Evolutionary conservation across 768 basidiomycete species (phyloP).

Genomic region (Punctularia strigosozonata): DNA sequence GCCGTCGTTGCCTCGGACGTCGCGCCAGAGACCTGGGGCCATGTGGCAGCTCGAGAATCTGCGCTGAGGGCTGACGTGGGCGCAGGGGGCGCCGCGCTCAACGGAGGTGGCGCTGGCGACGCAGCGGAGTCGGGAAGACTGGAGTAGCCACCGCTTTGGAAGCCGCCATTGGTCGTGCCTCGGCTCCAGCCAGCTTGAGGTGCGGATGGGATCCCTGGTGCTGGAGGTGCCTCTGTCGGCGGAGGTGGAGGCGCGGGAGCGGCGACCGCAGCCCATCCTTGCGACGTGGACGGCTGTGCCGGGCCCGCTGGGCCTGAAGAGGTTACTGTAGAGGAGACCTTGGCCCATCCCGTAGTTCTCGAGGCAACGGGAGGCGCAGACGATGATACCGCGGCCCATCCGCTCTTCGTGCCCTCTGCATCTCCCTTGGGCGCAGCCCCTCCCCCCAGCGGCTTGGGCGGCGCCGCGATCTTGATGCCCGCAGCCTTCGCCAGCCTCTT

Average conservation of each 20-base stretch:
- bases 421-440: too few relatives aligned
- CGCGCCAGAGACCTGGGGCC: too few relatives aligned
- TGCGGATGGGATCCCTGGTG: too few relatives aligned
- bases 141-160: too few relatives aligned
- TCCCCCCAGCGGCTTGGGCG: conserved; percentile 8
- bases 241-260: background rate
- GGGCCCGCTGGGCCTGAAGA: conserved; percentile 9
- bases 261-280: background rate
- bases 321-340: conserved; percentile 13
- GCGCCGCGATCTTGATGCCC: conserved; percentile 54
- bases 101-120: too few relatives aligned
- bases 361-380: conserved; percentile 11
- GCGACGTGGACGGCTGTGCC: background rate
- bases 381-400: conserved; percentile 10
- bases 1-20: too few relatives aligned
- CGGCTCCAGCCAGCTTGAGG: too few relatives aligned
- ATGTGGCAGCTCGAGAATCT: too few relatives aligned
- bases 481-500: conserved; percentile 75
- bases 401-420: background rate
- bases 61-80: too few relatives aligned
- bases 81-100: too few relatives aligned
- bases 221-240: background rate
- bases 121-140: too few relatives aligned
- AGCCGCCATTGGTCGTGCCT: too few relatives aligned
- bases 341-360: conserved; percentile 10